Evolutionary conservation across 441 rosid genomes (phyloP).

Genomic region (Sinapis alba): DNA sequence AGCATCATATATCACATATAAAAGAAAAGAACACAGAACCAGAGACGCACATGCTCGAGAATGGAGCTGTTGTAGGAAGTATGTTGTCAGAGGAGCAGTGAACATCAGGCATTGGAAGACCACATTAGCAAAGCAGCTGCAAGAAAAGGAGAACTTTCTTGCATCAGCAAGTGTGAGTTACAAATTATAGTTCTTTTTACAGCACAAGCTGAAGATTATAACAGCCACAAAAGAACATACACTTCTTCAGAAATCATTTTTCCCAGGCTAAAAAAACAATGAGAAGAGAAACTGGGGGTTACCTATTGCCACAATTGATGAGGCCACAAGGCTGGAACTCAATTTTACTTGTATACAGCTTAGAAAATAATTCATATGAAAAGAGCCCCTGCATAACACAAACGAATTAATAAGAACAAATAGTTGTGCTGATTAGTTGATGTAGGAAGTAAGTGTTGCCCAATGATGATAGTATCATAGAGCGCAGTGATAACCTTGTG

Average conservation of each 20-base stretch:
- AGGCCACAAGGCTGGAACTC: slow-evolving; percentile 88
- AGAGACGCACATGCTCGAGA: slow-evolving; percentile 71
- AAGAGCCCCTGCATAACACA: slow-evolving; percentile 65
- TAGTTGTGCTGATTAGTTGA: slow-evolving; percentile 7
- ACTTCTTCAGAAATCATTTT: slow-evolving; percentile 22
- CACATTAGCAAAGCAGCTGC: slow-evolving; percentile 97
- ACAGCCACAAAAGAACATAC: slow-evolving; percentile 13
- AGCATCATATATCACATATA: slow-evolving; percentile 2
- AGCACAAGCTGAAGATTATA: slow-evolving; percentile 14
- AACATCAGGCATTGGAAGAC: slow-evolving; percentile 91
- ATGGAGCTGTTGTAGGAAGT: slow-evolving; percentile 83
- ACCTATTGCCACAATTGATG: slow-evolving; percentile 94
- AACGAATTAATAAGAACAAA: slow-evolving; percentile 20
- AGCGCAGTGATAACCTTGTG: slow-evolving; percentile 59
- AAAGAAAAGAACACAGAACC: slow-evolving; percentile 1
- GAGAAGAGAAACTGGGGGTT: slow-evolving; percentile 10
- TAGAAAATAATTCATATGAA: slow-evolving; percentile 73
- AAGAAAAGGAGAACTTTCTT: slow-evolving; percentile 27
- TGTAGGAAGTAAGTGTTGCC: slow-evolving; percentile 2
- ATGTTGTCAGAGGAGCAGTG: slow-evolving; percentile 90
- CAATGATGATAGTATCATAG: slow-evolving; percentile 12
- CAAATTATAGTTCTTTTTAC: slow-evolving; percentile 3
- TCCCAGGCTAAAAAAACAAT: background rate
- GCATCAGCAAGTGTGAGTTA: slow-evolving; percentile 12
- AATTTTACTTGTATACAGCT: slow-evolving; percentile 67